Conservation (phyloP, 345 rosid species). For the Anastatica hierochuntica region DNA sequence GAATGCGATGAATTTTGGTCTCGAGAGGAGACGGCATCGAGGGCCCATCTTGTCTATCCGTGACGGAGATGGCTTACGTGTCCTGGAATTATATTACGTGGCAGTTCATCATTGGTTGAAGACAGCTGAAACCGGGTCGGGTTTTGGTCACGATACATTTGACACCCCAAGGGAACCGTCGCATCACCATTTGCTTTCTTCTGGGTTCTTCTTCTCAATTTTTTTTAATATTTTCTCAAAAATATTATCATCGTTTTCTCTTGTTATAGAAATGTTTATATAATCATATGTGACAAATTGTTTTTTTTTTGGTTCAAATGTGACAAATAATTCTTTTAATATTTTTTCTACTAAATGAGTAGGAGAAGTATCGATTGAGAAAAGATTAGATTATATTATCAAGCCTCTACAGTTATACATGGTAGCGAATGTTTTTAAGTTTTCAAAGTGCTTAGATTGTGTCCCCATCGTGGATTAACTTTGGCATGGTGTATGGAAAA, state of each 20-base stretch:
- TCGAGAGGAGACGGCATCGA: conserved; percentile 33
- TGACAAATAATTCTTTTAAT: too few species aligned
- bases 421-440: too few species aligned
- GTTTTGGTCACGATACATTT: conserved; percentile 24
- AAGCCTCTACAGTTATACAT: too few species aligned
- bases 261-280: too few species aligned
- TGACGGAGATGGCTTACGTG: conserved; percentile 47
- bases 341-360: too few species aligned
- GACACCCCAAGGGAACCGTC: conserved; percentile 34
- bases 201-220: not conserved
- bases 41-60: conserved; percentile 45
- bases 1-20: conserved; percentile 29
- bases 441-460: too few species aligned
- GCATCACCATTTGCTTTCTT: conserved; percentile 29
- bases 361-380: too few species aligned
- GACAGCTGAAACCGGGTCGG: conserved; percentile 31
- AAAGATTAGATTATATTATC: too few species aligned
- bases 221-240: too few species aligned
- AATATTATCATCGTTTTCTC: too few species aligned
- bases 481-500: conserved; percentile 21
- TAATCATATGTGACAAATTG: too few species aligned
- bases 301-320: too few species aligned
- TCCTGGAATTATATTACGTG: conserved; percentile 32
- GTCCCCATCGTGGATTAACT: conserved; percentile 25
- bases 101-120: conserved; percentile 10